Conservation (phyloP, 2,329 filamentous ascomycete species). For the Cadophora sp. region DNA sequence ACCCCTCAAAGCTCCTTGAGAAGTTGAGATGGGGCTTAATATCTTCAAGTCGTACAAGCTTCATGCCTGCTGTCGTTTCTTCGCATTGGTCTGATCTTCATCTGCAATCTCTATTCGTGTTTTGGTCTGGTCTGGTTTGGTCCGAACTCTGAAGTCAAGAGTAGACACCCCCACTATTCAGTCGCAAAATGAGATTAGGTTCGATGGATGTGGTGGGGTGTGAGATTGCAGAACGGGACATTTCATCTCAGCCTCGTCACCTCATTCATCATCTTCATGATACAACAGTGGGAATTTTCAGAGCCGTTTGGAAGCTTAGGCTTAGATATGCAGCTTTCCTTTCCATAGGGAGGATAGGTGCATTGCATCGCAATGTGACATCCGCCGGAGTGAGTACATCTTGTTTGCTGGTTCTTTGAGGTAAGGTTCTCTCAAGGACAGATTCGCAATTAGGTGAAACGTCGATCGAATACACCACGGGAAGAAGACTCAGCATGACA, state of each 20-base stretch:
- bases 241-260: conserved; percentile 7
- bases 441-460: no score
- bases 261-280: background rate
- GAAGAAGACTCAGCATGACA: no score
- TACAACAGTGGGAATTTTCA: background rate
- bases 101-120: conserved; percentile 1
- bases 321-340: conserved; percentile 4
- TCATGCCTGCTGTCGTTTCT: background rate
- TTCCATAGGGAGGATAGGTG: background rate
- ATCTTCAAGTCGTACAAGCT: background rate
- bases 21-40: background rate
- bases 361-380: background rate
- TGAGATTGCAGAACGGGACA: conserved; percentile 6
- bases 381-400: background rate
- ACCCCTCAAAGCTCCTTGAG: background rate
- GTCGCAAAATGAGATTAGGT: conserved; percentile 16
- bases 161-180: background rate
- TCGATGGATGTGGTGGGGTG: background rate
- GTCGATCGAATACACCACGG: background rate
- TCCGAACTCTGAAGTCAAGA: background rate
- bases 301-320: background rate
- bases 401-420: background rate
- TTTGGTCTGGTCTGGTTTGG: background rate
- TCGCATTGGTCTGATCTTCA: background rate
- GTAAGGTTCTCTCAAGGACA: no score